Conservation (phyloP, 345 rosid genomes). For the Rhodamnia rubescens region DNA sequence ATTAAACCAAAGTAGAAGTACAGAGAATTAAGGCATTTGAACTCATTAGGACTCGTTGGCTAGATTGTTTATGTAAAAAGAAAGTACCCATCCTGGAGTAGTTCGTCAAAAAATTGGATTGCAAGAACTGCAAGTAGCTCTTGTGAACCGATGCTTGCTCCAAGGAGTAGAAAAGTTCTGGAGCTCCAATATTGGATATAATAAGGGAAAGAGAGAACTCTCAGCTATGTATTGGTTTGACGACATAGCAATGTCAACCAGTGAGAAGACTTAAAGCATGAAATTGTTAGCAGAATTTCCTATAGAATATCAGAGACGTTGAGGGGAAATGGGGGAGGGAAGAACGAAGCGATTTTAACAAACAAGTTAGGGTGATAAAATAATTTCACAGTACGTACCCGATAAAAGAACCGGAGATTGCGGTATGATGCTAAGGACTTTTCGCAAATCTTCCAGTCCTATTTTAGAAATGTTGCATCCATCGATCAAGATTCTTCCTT, state of each 20-base stretch:
- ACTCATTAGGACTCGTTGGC: background rate
- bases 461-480: constrained; percentile 47
- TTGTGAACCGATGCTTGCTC: background rate
- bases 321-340: background rate
- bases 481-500: constrained; percentile 70
- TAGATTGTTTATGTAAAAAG: background rate
- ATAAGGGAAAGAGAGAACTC: background rate
- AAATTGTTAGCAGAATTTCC: background rate
- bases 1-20: background rate
- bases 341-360: background rate
- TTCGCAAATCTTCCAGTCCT: constrained; percentile 70
- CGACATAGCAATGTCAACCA: background rate
- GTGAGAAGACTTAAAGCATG: background rate
- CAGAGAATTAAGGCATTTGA: background rate
- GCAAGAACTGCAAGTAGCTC: background rate
- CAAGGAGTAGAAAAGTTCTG: background rate
- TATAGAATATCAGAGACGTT: background rate
- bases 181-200: background rate
- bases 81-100: background rate
- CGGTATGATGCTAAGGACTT: constrained; percentile 79
- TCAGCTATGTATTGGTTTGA: background rate
- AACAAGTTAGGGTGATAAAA: background rate
- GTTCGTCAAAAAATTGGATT: background rate
- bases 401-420: constrained; percentile 96
- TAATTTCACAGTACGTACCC: constrained; percentile 16